Conservation (phyloP, 148 eudicot species). For the Cornus kousa region DNA sequence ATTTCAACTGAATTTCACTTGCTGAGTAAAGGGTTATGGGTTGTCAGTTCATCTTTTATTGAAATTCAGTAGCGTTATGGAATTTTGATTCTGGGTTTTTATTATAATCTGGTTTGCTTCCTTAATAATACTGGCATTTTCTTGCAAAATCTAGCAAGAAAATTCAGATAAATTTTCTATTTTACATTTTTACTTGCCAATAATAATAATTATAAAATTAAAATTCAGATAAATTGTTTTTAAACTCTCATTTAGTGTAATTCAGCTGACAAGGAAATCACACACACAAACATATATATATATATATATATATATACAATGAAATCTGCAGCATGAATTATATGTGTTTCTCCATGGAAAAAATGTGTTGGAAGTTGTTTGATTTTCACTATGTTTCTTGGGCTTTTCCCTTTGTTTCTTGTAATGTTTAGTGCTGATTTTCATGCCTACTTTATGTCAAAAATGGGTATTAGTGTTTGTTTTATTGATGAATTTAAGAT, state of each 20-base stretch:
- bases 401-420: background rate
- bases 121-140: constrained; percentile 16
- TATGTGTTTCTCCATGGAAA: background rate
- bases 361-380: background rate
- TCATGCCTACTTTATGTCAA: constrained; percentile 25
- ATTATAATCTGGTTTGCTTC: constrained; percentile 2
- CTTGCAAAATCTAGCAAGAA: constrained; percentile 29
- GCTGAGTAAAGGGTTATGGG: no score
- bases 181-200: no score
- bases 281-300: no score
- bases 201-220: background rate
- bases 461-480: constrained; percentile 3
- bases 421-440: constrained; percentile 13
- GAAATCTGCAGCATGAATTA: background rate
- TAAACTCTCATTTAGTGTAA: background rate
- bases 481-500: constrained; percentile 11
- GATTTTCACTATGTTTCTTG: background rate
- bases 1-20: background rate
- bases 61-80: constrained; percentile 26
- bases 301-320: background rate
- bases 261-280: background rate
- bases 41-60: background rate
- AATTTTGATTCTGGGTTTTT: constrained; percentile 4
- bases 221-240: constrained; percentile 4
- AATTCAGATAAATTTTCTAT: background rate